phyloP scores from a whole-genome alignment of 2,329 filamentous ascomycete species.

The Fusarium guadeloupense region DNA sequence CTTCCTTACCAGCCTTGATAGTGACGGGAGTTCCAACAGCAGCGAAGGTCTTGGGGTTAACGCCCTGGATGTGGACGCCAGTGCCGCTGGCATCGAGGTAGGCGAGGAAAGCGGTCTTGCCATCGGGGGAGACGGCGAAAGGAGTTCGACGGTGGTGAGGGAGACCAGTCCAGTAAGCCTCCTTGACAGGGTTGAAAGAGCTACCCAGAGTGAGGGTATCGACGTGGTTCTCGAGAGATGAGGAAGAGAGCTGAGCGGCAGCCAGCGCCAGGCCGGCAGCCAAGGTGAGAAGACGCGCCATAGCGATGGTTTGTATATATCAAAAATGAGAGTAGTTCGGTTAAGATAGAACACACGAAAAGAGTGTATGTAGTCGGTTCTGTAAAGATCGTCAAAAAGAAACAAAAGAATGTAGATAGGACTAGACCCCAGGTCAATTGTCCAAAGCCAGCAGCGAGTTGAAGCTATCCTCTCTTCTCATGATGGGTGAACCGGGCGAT shows the following conservation, averaged over 20 bases:
- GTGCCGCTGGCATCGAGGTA: constrained; percentile 66
- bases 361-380: constrained; percentile 25
- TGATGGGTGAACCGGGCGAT: neutral
- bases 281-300: constrained; percentile 41
- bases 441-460: constrained; percentile 26
- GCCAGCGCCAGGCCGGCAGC: constrained; percentile 42
- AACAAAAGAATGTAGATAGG: constrained; percentile 40
- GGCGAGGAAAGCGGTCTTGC: constrained; percentile 66
- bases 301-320: constrained; percentile 11
- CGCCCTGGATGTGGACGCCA: constrained; percentile 65
- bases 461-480: constrained; percentile 26
- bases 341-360: constrained; percentile 7
- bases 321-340: constrained; percentile 8
- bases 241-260: constrained; percentile 38
- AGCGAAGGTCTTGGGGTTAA: constrained; percentile 63
- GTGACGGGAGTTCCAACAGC: constrained; percentile 62
- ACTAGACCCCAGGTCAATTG: constrained; percentile 37
- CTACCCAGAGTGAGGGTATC: constrained; percentile 59
- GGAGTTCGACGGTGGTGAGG: constrained; percentile 70
- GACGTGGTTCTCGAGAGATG: constrained; percentile 44
- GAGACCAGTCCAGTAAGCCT: constrained; percentile 68
- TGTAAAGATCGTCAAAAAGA: constrained; percentile 35
- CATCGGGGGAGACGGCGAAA: constrained; percentile 69
- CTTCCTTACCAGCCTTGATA: constrained; percentile 64
- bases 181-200: constrained; percentile 66